Percentiles rank a stretch among this genome's conserved stretches.
Conservation (phyloP, 805 yeast species). For the Debaryomyces castellii region DNA sequence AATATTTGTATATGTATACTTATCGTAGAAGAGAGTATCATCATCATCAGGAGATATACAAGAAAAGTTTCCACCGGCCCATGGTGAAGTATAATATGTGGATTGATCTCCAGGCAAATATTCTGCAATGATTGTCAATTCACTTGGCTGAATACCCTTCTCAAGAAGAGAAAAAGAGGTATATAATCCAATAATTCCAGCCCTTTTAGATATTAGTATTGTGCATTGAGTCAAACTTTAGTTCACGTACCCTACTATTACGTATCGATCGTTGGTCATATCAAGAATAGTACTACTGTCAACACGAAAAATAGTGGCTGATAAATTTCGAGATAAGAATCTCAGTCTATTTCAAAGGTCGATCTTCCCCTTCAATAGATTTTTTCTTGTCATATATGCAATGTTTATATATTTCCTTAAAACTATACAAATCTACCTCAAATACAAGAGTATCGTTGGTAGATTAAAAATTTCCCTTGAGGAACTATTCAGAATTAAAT, state of each 20-base stretch:
- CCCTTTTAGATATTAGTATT: neutral
- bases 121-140: conserved; percentile 61
- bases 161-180: conserved; percentile 4
- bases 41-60: conserved; percentile 57
- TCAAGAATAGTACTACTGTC: too few species aligned
- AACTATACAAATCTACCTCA: neutral
- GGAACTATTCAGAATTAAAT: neutral
- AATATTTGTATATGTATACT: conserved; percentile 54
- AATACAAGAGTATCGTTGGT: neutral
- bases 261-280: neutral
- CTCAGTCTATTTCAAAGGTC: too few species aligned
- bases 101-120: conserved; percentile 79
- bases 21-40: conserved; percentile 47
- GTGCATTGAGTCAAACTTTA: neutral
- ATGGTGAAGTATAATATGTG: conserved; percentile 73
- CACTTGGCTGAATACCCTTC: conserved; percentile 6
- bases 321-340: too few species aligned
- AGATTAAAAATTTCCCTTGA: neutral
- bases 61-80: conserved; percentile 54
- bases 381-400: neutral
- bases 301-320: too few species aligned
- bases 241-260: neutral
- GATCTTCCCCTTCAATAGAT: too few species aligned
- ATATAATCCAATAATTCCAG: conserved; percentile 6
- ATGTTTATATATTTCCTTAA: neutral